Base-by-base conservation (phyloP, 257 asterid genomes). In the Solanum pinnatisectum region DNA sequence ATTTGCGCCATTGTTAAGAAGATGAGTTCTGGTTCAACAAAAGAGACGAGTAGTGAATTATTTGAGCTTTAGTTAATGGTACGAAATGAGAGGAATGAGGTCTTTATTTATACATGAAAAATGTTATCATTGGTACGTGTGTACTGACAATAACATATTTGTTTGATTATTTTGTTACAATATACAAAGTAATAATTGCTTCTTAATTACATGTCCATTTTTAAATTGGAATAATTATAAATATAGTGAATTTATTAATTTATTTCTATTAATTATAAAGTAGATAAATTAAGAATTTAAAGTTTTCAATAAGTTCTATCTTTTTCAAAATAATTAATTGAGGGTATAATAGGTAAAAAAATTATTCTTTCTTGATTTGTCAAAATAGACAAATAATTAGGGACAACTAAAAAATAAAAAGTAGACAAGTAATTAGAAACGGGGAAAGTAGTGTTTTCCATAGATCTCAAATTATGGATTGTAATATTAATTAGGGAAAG, bases 251-350 rank as follows among this genome's bases (percentile, higher is more conserved):
- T 44, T 44, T 44, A 12, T 0, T 0, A 44, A 12, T 44, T 44
- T 44, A 44, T 0, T 0, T 0, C 0, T 44, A 44, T 44, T 44
- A 44, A 44, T 44, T 44, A 44, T 12, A 0, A 44, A 44, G 0
- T 42, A 42, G 5, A 44, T 44, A 15, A 12, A 44, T 44, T 44
- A 1, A 12, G 0, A 44, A 12, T 0, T 44, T 44, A 44, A 0
- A 0, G 0, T 13, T 44, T 44, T 44, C 18, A 44, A 44, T 0
- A 44, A 44, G 2, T 44, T 44, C 2, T 44, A 44, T 0, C 0
- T 44, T 44, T 44, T 44, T 0, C 52, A 44, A 44, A 44, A 0
- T 44, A 44, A 44, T 44, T 44, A 44, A 44, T 44, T 44, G 2
- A 44, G 6, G 6, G 0, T 44, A 44, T 44, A 44, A 44, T 44